Evolutionary conservation across 2,329 filamentous ascomycete species (phyloP).

Genomic region (Cercospora brassicicola): DNA sequence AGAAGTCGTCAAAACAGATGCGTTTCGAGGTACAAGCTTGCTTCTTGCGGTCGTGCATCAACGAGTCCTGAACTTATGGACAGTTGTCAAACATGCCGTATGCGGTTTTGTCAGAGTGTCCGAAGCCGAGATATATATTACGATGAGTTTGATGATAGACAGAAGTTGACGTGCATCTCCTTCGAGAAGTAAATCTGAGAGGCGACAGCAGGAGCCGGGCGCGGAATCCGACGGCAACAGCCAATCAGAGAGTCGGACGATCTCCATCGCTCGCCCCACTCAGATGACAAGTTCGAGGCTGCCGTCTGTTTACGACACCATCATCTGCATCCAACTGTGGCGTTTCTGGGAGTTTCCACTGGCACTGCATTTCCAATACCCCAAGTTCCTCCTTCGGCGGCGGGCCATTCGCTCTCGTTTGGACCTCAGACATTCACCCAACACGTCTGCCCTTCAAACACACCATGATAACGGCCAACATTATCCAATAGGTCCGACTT

Average conservation of each 20-base stretch:
- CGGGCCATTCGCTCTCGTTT: background rate
- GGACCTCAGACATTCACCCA: background rate
- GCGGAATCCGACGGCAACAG: background rate
- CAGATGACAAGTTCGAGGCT: slow-evolving; percentile 10
- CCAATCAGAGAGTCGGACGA: background rate
- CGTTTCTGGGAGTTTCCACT: slow-evolving; percentile 11
- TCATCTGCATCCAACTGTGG: slow-evolving; percentile 13
- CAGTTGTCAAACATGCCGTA: background rate
- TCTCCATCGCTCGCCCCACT: background rate
- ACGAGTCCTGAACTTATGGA: background rate
- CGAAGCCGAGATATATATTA: too few relatives aligned
- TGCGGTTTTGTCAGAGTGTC: background rate
- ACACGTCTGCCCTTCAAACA: background rate
- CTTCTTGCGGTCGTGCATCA: background rate
- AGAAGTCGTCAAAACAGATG: background rate
- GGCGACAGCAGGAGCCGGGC: background rate
- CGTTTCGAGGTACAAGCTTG: background rate
- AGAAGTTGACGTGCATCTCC: background rate
- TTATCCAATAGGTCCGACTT: background rate
- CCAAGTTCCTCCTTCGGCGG: background rate
- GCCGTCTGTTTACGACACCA: slow-evolving; percentile 9
- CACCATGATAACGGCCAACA: slow-evolving; percentile 12
- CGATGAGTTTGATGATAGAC: background rate
- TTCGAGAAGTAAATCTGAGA: background rate
- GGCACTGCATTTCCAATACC: background rate